Evolutionary conservation across 208 protist species (phyloP).

Genomic region (Balamuthia mandrillaris): DNA sequence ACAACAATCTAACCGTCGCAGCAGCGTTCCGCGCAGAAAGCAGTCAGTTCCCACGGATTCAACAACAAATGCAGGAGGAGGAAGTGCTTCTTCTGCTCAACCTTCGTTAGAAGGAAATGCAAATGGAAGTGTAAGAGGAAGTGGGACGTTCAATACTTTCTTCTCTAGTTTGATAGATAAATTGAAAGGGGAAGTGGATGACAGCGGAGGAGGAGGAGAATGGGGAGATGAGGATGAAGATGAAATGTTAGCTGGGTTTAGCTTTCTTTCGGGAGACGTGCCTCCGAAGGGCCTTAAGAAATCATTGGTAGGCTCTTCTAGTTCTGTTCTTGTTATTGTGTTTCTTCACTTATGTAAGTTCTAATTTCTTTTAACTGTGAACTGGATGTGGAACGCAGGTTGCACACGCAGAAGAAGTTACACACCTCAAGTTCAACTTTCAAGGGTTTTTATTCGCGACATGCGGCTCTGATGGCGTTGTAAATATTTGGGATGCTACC

Average conservation of each 20-base stretch:
- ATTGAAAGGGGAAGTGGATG: neutral
- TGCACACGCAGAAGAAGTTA: too few relatives aligned
- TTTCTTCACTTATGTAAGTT: neutral
- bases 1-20: too few relatives aligned
- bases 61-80: too few relatives aligned
- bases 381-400: neutral
- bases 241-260: neutral
- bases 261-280: neutral
- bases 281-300: neutral
- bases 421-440: neutral
- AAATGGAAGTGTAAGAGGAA: too few relatives aligned
- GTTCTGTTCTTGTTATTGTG: neutral
- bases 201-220: neutral
- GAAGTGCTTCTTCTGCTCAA: too few relatives aligned
- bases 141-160: too few relatives aligned
- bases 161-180: conserved; percentile 3
- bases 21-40: too few relatives aligned
- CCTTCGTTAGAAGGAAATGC: too few relatives aligned
- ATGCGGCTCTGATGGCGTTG: neutral
- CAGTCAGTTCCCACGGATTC: too few relatives aligned
- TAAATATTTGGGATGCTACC: neutral
- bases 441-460: conserved; percentile 3
- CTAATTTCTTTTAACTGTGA: neutral
- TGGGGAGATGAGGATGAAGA: neutral
- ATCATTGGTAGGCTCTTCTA: neutral